phyloP scores from a whole-genome alignment of 192 early-diverging fungal genomes.

The Rhizoclosmatium globosum region DNA sequence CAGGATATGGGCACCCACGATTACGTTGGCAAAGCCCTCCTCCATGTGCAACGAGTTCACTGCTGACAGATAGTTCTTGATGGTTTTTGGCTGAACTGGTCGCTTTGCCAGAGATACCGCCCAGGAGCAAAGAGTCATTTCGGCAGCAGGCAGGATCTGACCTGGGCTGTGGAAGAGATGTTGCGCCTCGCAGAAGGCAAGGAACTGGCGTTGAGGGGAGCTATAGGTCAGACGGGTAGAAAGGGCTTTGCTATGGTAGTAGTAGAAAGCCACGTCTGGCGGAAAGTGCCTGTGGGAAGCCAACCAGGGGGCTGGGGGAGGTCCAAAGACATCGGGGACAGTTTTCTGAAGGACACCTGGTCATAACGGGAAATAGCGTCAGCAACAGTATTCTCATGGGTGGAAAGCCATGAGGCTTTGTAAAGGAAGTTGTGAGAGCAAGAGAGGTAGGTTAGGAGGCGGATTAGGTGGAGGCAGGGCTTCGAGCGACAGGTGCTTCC shows the following conservation, averaged over 20 bases:
- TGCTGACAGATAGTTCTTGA: conserved; percentile 9
- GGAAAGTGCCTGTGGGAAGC: conserved; percentile 6
- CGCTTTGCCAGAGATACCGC: not conserved
- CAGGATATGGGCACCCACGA: not conserved
- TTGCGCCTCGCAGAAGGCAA: not conserved
- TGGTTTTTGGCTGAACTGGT: not conserved
- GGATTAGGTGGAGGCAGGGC: not conserved
- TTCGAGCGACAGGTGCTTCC: not conserved
- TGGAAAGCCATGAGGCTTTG: conserved; percentile 11
- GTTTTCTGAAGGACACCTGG: not conserved
- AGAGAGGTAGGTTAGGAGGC: conserved; percentile 24
- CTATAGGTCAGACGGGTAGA: conserved; percentile 10
- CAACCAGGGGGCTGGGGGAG: not conserved
- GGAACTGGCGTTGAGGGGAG: conserved; percentile 1
- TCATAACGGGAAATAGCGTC: conserved; percentile 6
- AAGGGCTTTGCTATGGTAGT: conserved; percentile 16
- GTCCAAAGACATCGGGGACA: not conserved
- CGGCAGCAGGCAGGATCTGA: not conserved
- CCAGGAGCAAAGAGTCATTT: not conserved
- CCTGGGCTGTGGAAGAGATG: not conserved
- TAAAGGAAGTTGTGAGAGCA: conserved; percentile 2
- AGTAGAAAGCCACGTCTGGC: not conserved
- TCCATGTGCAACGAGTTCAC: not conserved
- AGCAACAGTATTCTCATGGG: not conserved
- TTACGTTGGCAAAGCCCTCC: not conserved